phyloP scores from a whole-genome alignment of 139 green algal genomes.

The Axilococcus clingmanii region DNA sequence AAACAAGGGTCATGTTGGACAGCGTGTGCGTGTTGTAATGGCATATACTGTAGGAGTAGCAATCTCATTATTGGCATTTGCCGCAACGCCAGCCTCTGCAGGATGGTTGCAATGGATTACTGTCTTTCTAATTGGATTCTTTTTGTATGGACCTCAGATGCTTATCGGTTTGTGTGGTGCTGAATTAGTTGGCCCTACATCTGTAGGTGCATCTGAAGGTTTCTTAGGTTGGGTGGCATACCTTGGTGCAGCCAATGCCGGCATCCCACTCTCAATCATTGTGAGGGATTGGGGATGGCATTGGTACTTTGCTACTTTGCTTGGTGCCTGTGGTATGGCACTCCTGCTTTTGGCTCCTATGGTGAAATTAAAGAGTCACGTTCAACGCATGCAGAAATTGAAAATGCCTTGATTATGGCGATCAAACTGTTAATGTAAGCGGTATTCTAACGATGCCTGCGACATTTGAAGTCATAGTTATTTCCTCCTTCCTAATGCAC shows the following conservation, averaged over 20 bases:
- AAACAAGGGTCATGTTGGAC: conserved; percentile 68
- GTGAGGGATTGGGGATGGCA: conserved; percentile 86
- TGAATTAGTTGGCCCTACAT: conserved; percentile 79
- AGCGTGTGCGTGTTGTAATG: conserved; percentile 89
- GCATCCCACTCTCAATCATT: conserved; percentile 87
- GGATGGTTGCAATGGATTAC: conserved; percentile 70
- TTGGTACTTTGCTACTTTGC: conserved; percentile 78
- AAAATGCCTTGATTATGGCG: no score
- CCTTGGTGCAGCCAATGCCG: conserved; percentile 66
- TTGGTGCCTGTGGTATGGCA: conserved; percentile 65
- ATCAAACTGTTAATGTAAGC: no score
- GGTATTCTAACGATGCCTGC: no score
- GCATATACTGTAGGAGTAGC: conserved; percentile 87
- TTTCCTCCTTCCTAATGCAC: no score
- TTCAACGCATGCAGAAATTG: conserved; percentile 43
- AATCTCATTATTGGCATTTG: conserved; percentile 58
- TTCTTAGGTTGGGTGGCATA: conserved; percentile 86
- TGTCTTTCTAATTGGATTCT: conserved; percentile 94
- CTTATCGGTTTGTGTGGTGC: conserved; percentile 94
- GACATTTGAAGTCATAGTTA: no score
- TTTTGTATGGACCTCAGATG: conserved; percentile 90
- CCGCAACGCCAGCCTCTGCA: conserved; percentile 45
- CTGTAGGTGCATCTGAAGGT: conserved; percentile 82
- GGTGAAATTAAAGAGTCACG: conserved; percentile 70
- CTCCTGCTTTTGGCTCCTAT: conserved; percentile 84